A percentile compares a stretch with the other conserved stretches of the same genome.
phyloP scores from a whole-genome alignment of 441 rosid genomes.

The Syzygium malaccense region DNA sequence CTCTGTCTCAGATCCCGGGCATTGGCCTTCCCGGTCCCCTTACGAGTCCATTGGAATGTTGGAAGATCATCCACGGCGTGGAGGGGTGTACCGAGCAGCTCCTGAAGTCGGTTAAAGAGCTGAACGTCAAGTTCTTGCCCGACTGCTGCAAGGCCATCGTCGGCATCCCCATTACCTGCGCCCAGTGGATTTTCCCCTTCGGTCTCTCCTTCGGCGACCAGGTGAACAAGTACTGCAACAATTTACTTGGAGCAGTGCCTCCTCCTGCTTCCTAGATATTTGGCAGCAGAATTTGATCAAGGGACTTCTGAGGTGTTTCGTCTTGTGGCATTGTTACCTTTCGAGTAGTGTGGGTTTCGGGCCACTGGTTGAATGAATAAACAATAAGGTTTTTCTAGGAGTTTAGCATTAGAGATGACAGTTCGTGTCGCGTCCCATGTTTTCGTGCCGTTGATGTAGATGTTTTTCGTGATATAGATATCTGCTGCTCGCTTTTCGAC shows the following conservation, averaged over 20 bases:
- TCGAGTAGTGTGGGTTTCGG: background rate
- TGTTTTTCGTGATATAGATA: background rate
- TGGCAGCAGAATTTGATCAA: background rate
- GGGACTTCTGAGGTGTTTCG: background rate
- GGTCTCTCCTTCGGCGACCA: background rate
- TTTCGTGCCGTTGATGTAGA: background rate
- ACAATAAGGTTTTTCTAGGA: background rate
- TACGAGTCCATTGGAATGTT: background rate
- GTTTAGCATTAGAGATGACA: background rate
- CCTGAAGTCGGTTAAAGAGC: background rate
- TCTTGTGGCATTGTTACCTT: background rate
- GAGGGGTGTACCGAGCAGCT: background rate
- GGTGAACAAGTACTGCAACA: background rate
- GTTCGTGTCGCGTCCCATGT: background rate
- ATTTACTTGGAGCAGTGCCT: background rate
- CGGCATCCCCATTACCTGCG: background rate
- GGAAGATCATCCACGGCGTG: background rate
- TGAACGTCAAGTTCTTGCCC: background rate
- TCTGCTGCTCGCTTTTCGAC: background rate
- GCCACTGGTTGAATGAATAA: background rate
- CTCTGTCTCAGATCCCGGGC: background rate
- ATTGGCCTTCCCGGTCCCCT: background rate
- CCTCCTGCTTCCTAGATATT: background rate
- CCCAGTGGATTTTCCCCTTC: background rate
- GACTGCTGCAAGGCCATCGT: background rate